Base-by-base conservation (phyloP, 2,329 filamentous ascomycete species). In the Verticillium dahliae region DNA sequence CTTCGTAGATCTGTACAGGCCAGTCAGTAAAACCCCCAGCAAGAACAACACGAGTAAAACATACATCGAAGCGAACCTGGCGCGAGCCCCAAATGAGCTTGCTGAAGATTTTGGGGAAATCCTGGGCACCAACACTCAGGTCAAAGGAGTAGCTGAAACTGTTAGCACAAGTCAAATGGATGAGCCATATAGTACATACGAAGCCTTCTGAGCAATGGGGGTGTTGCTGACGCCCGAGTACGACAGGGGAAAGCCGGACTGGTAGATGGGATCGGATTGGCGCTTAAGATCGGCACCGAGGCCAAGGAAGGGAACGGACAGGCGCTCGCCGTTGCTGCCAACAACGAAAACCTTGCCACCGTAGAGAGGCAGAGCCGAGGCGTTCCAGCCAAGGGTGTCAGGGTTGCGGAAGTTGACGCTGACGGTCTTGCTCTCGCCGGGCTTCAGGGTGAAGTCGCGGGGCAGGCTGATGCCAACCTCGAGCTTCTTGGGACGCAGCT, bases 261-360 rank as follows among this genome's bases (percentile, higher is more conserved):
- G 62, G 60, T 64, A 68, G 54, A 68, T 62, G 9, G 66, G 59
- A 31, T 57, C 60, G 4, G 69, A 39, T 34, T 70, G 65, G 5
- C 60, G 60, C 58, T 68, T 65, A 31, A 70, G n/a, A 57, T 69
- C 64, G 58, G 67, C 66, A 1, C 59, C 69, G 14, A 69, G 65
- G 18, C 72, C 72, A n/a, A 70, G 52, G 66, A 75, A 74, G 6
- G 72, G 73, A 18, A 74, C 66, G 6, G 67, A 69, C 11, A 75
- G 67, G 22, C 70, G 66, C 60, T 75, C 73, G n/a, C 70, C 70
- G 33, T 70, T 69, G 61, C 68, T 69, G 15, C 67, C 67, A 14
- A 65, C 66, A 41, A 75, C 65, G 15, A 72, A 62, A 50, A 75
- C 67, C 62, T 73, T 74, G 37, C 74, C 74, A 50, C 72, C 71